phyloP scores from a whole-genome alignment of 192 early-diverging fungal genomes.

The Coemansia sp. region DNA sequence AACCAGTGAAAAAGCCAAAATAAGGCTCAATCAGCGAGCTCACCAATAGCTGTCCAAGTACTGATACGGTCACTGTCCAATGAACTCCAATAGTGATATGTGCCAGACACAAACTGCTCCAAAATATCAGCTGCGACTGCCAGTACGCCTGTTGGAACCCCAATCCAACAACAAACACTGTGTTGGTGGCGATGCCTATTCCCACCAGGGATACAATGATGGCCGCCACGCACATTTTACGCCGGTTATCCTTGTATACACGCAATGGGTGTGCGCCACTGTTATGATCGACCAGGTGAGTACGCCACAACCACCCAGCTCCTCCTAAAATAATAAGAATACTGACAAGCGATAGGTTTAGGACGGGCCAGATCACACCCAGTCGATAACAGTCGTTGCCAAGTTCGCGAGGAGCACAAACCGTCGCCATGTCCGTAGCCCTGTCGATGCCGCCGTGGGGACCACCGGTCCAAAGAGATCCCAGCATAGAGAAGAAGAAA shows the following conservation, averaged over 20 bases:
- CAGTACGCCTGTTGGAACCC: slow-evolving; percentile 25
- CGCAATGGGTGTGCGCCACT: neutral
- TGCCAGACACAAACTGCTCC: neutral
- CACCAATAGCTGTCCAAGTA: slow-evolving; percentile 2
- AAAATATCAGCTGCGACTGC: slow-evolving; percentile 27
- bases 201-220: slow-evolving; percentile 7
- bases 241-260: slow-evolving; percentile 1
- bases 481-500: neutral
- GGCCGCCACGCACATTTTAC: slow-evolving; percentile 5
- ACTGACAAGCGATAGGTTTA: neutral
- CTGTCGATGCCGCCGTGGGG: neutral
- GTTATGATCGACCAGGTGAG: neutral
- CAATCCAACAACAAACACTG: neutral
- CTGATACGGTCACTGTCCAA: neutral
- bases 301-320: neutral
- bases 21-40: slow-evolving; percentile 18
- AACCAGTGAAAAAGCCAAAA: slow-evolving; percentile 17
- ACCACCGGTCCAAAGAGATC: neutral
- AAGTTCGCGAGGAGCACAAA: slow-evolving; percentile 8
- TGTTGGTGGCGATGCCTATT: neutral
- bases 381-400: slow-evolving; percentile 41
- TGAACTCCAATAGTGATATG: neutral
- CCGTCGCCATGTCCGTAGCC: too few species aligned
- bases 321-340: neutral
- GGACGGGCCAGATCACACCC: slow-evolving; percentile 33